Evolutionary conservation across 2,329 filamentous ascomycete genomes (phyloP).

Genomic region (Pseudocercospora vitis): DNA sequence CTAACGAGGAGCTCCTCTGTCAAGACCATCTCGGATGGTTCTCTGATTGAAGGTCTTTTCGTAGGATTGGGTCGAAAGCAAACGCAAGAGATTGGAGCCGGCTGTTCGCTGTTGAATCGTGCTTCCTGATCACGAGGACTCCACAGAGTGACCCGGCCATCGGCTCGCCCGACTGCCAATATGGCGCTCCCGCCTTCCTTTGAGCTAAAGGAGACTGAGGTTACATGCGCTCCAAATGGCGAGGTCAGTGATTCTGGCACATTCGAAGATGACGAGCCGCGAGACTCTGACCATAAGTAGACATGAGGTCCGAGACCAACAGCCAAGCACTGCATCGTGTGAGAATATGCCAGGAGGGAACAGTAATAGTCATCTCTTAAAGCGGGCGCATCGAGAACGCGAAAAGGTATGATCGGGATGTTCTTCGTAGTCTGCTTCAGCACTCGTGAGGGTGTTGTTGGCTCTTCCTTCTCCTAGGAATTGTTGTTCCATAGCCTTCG

Average conservation of each 20-base stretch:
- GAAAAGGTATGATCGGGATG: slow-evolving; percentile 36
- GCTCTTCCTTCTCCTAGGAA: slow-evolving; percentile 24
- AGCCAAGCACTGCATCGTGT: slow-evolving; percentile 71
- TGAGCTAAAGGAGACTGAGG: slow-evolving; percentile 89
- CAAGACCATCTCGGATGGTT: slow-evolving; percentile 54
- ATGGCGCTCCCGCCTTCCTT: slow-evolving; percentile 71
- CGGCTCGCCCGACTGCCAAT: slow-evolving; percentile 78
- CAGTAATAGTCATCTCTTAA: slow-evolving; percentile 97
- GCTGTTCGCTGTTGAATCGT: slow-evolving; percentile 74
- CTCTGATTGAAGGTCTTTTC: slow-evolving; percentile 51
- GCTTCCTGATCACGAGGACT: slow-evolving; percentile 69
- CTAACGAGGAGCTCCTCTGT: slow-evolving; percentile 86
- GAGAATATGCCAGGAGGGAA: slow-evolving; percentile 82
- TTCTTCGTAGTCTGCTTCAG: slow-evolving; percentile 27
- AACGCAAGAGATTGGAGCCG: slow-evolving; percentile 72
- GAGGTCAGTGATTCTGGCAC: slow-evolving; percentile 54
- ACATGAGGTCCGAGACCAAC: slow-evolving; percentile 78
- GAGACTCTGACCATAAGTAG: slow-evolving; percentile 83
- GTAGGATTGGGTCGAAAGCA: slow-evolving; percentile 70
- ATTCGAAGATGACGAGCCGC: slow-evolving; percentile 44
- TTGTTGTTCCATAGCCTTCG: slow-evolving; percentile 26
- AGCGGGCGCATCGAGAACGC: slow-evolving; percentile 79
- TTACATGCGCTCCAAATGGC: slow-evolving; percentile 62
- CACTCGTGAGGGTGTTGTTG: slow-evolving; percentile 14
- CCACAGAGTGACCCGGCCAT: slow-evolving; percentile 74